Conservation (phyloP, 371 early-diverging fungal genomes). For the Batkoa obscura region DNA sequence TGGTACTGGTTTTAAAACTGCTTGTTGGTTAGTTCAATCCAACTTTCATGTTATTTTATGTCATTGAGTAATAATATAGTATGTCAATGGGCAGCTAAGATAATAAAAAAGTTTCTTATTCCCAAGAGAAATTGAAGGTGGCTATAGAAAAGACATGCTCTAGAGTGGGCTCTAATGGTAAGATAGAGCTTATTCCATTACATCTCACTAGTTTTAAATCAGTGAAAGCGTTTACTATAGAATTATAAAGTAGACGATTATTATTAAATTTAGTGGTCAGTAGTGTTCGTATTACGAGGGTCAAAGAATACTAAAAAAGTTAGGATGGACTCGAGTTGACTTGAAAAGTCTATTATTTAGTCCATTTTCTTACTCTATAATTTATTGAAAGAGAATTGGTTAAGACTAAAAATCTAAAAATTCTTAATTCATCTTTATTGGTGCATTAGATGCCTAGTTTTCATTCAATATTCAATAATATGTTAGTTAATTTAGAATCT, state of each 20-base stretch:
- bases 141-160: constrained; percentile 2
- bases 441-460: no score
- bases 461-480: no score
- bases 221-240: background rate
- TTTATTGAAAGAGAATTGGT: background rate
- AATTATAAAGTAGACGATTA: background rate
- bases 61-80: background rate
- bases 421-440: no score
- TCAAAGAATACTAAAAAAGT: background rate
- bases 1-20: constrained; percentile 5
- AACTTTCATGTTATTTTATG: constrained; percentile 1
- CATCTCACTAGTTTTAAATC: constrained; percentile 8
- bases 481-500: no score
- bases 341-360: background rate
- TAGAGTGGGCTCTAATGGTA: constrained; percentile 1
- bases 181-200: constrained; percentile 9
- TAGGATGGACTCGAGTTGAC: background rate
- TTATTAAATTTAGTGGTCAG: background rate
- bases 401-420: background rate
- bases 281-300: constrained; percentile 3
- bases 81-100: background rate
- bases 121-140: constrained; percentile 9
- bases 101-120: constrained; percentile 1
- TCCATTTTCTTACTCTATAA: background rate
- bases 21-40: background rate